Evolutionary conservation across 495 filamentous ascomycete genomes (phyloP), one percentile per base, ranked within the genome.

Genomic region (Clohesyomyces aquaticus): DNA sequence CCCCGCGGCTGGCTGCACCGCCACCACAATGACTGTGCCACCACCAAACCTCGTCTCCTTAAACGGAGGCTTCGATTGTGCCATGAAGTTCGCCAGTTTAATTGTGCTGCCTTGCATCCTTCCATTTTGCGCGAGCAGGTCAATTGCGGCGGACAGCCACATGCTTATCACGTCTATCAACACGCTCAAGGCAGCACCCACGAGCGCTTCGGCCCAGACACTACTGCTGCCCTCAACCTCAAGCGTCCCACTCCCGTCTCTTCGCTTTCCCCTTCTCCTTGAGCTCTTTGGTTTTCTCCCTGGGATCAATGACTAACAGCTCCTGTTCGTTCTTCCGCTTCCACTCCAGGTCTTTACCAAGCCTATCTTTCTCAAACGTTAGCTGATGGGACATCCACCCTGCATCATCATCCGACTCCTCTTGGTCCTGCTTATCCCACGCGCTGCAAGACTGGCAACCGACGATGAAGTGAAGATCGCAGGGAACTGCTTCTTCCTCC

Each of bases 261-360:
- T 60, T 66, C 38, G 48, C 58, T 58, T 65, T 63, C 61, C 59
- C 32, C 59, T 48, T 59, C 18, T 55, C 61, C 48, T 65, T 65
- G 45, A 94, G 77, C 42, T 89, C 88, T 74, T 83, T 85, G 55
- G 88, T 87, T 68, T 89, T 93, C 77, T 93, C 92, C 55, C 90
- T 78, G 1, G 95, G 95, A 77, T 98, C 95, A 76, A 98, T 96
- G 1, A 98, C 91, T 61, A 96, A 88, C 49, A 98, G 76, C 70
- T 96, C 91, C 67, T 94, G 89, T 61, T 90, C 88, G 48, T 91
- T 91, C 71, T 90, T 88, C 76, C 87, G 86, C 74, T 93, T 91
- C 82, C 92, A 97, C 35, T 84, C 90, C 56, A 96, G 74, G 74
- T 96, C 91, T 72, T 98, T 98, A 32, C 95, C 94, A 2, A 96